Percentiles rank a stretch among this genome's conserved stretches.
Conservation (phyloP, 306 rosid genomes). For the Lablab purpureus region DNA sequence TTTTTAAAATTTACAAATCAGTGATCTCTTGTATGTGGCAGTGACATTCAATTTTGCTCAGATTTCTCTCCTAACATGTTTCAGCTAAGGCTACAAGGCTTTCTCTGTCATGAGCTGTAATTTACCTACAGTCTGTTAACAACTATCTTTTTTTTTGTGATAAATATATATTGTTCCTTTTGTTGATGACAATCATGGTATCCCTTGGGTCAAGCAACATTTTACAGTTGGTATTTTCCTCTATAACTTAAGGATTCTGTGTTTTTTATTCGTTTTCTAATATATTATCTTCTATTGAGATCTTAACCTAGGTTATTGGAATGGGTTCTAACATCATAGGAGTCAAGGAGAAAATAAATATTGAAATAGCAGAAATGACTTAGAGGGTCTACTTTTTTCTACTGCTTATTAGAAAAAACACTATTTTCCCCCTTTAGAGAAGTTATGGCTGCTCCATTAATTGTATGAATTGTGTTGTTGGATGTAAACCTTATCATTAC, state of each 20-base stretch:
- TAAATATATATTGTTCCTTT: not conserved
- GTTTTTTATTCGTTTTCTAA: not conserved
- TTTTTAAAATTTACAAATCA: not conserved
- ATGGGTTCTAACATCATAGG: slow-evolving; percentile 2
- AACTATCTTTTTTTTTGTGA: not conserved
- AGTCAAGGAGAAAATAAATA: slow-evolving; percentile 5
- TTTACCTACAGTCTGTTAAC: not conserved
- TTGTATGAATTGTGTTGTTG: too few relatives aligned
- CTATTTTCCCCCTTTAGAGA: too few relatives aligned
- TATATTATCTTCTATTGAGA: not conserved
- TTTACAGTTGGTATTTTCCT: not conserved
- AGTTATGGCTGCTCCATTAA: too few relatives aligned
- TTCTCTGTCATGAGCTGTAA: not conserved
- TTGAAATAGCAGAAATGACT: not conserved
- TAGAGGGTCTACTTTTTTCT: not conserved
- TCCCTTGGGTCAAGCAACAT: slow-evolving; percentile 24
- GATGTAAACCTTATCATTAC: too few relatives aligned
- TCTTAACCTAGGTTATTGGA: not conserved
- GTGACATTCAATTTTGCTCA: slow-evolving; percentile 21
- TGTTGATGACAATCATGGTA: not conserved
- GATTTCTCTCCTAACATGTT: not conserved
- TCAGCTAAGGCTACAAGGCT: not conserved
- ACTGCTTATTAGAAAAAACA: too few relatives aligned
- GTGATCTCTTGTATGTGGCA: slow-evolving; percentile 3
- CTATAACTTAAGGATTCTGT: not conserved